Evolutionary conservation across 108 stramenopile species (phyloP).

Genomic region (Pseudonitzschia delicatissima): DNA sequence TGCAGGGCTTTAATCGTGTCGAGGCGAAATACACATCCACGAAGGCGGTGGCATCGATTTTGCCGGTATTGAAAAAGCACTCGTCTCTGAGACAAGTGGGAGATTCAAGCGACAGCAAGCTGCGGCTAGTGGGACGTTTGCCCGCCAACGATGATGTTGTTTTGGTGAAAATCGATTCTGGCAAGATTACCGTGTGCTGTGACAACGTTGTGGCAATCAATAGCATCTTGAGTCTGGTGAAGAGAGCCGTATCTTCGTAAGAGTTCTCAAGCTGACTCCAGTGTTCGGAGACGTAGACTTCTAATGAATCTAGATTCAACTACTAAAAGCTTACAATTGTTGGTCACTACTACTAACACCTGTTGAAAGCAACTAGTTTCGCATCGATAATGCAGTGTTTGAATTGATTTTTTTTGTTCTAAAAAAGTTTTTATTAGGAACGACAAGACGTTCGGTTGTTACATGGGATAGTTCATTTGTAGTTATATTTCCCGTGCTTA

Average conservation of each 20-base stretch:
- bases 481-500: too few species aligned
- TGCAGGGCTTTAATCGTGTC: constrained; percentile 75
- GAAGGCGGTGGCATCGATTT: constrained; percentile 22
- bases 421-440: too few species aligned
- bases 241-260: constrained; percentile 35
- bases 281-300: too few species aligned
- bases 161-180: constrained; percentile 48
- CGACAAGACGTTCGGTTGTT: too few species aligned
- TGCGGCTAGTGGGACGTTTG: constrained; percentile 56
- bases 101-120: constrained; percentile 28
- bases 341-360: too few species aligned
- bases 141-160: constrained; percentile 62
- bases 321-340: too few species aligned
- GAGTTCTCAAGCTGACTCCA: background rate
- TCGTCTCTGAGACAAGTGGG: constrained; percentile 20
- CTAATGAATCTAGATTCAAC: too few species aligned
- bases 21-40: constrained; percentile 24
- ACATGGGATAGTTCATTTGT: too few species aligned
- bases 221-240: constrained; percentile 54
- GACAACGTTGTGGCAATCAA: constrained; percentile 72
- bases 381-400: too few species aligned
- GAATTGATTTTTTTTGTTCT: too few species aligned
- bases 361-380: too few species aligned
- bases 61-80: constrained; percentile 9
- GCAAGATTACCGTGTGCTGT: constrained; percentile 64